These are phyloP conservation scores for Rhizopus delemar DNA, from an alignment of 371 early-diverging fungal species.

Conservation along the genomic window DNA sequence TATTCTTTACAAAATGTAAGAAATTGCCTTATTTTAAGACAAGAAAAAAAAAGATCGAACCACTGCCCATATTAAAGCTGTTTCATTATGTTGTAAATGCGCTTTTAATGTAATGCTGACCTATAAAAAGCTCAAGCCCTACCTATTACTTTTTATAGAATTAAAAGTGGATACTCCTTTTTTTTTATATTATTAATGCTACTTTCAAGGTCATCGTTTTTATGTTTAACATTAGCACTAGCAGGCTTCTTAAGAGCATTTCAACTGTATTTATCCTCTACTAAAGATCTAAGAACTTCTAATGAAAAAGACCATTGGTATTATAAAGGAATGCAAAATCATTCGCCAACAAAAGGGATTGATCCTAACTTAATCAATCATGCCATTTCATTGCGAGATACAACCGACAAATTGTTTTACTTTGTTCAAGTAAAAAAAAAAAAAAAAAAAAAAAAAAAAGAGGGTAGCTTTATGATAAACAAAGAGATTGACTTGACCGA, in stretches of 20 bases:
- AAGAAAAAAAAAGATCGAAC: too few relatives aligned
- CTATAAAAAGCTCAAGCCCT: too few relatives aligned
- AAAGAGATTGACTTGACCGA: constrained; percentile 9
- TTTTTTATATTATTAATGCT: constrained; percentile 5
- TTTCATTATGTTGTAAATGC: too few relatives aligned
- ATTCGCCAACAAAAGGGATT: background rate
- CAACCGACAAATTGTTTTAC: constrained; percentile 56
- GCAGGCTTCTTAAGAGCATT: constrained; percentile 8
- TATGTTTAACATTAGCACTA: constrained; percentile 5
- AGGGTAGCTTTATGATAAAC: background rate
- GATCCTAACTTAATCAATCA: background rate
- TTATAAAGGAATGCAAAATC: background rate
- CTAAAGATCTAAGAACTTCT: constrained; percentile 17
- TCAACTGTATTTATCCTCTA: constrained; percentile 16
- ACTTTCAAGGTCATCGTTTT: constrained; percentile 12
- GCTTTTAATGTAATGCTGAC: too few relatives aligned
- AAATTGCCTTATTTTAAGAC: too few relatives aligned
- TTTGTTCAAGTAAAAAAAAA: constrained; percentile 58
- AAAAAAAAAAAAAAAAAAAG: background rate
- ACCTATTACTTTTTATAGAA: too few relatives aligned
- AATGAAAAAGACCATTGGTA: constrained; percentile 22
- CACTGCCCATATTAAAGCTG: too few relatives aligned
- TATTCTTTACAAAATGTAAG: too few relatives aligned
- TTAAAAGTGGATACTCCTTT: background rate
- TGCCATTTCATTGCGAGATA: constrained; percentile 34